Base-by-base conservation (phyloP, 495 filamentous ascomycete species). In the Neurospora hispaniola region DNA sequence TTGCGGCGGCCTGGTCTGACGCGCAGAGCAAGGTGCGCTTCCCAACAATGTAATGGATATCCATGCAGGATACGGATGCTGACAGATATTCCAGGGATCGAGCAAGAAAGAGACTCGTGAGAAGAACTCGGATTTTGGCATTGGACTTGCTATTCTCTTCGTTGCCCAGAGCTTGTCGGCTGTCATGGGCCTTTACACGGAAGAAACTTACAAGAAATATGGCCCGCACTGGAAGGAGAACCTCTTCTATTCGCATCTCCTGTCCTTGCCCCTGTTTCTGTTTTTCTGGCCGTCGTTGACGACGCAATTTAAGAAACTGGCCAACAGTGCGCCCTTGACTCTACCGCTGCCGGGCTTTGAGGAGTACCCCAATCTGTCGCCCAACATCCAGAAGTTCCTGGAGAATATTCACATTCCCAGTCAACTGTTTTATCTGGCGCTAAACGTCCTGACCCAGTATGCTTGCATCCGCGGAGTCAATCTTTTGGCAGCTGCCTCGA, bases 381-480 rank as follows among this genome's bases (percentile, higher is more conserved):
- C 74, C 0, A 70, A 31, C 42, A 46, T 84, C 10, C 81, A 81
- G 73, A 76, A 75, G 48, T 80, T 77, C 18, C 44, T 83, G 16
- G 80, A 83, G 68, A 77, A 74, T 3, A 81, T 85, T 44, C 78
- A 80, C 40, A 83, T 93, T 16, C 94, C 94, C 1, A 90, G 86
- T 48, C 90, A 93, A 75, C 80, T 97, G 2, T 84, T 90, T 40
- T 93, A 89, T 75, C 84, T 97, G 31, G 74, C 87, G 5, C 83
- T 93, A 75, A 99, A 98, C 80, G 92, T 94, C 1, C 74, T 96
- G 54, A 99, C 96, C 39, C 96, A 99, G 81, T 96, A 97, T 78
- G 85, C 92, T 23, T 99, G 96, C 79, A 97, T 98, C 74, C 91
- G 94, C 5, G 96, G 96, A 2, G 96, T 99, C 42, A 98, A 99